Evolutionary conservation across 257 asterid species (phyloP), one percentile per base, ranked within the genome.

Genomic region (Solanum sitiens): DNA sequence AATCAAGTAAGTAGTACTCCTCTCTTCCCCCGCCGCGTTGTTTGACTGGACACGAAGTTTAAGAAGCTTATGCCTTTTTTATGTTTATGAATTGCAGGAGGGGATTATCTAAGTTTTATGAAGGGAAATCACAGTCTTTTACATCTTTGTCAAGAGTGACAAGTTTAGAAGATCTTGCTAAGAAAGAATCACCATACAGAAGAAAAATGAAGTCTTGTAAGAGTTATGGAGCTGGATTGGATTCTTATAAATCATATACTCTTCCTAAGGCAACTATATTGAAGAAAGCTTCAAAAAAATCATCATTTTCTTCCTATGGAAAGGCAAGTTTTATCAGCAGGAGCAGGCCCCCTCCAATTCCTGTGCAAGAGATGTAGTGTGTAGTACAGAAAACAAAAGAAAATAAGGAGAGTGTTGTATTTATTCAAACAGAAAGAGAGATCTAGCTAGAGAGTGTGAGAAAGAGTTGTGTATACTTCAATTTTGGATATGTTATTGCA

Each of bases 81-180:
- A 27, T 79, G 65, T 23, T 65, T 72, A 83, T 32, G 56, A 84
- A 30, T 79, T 89, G 93, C 95, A 97, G 98, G 91, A 95, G 97
- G 89, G 99, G 99, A 92, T 94, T 97, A 3, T 96, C 99, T 4
- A 91, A 91, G 42, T 94, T 90, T 75, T 96, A 93, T 40, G 68
- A 93, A 83, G 98, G 98, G 63, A 95, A 97, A 92, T 95, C 98
- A 39, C 95, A 97, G 91, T 94, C 98, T 0, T 97, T 94, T 84
- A 89, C 96, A 88, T 89, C 96, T 87, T 90, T 96, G 79, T 90
- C 98, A 86, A 92, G 92, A 89, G 98, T 93, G 88, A 87, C 90
- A 84, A 94, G 98, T 91, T 20, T 93, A 56, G 97, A 94, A 82
- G 98, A 97, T 90, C 90, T 97, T 87, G 93, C 92, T 5, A 96